Evolutionary conservation across 305 asterid genomes (phyloP).

Genomic region (Fraxinus paxiana): DNA sequence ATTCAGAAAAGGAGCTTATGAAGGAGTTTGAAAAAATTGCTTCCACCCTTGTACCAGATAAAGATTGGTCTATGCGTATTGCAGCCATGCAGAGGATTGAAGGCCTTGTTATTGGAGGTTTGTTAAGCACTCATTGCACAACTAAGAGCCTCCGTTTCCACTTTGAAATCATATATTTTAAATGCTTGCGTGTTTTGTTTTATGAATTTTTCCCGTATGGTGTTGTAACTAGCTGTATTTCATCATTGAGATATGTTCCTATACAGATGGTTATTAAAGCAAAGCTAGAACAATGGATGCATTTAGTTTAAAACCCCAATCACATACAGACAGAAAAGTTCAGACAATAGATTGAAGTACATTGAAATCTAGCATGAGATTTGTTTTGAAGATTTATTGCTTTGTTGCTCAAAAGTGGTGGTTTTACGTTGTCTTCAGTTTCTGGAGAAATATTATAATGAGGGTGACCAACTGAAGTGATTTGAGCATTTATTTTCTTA

Average conservation of each 20-base stretch:
- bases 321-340: background rate
- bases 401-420: background rate
- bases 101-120: slow-evolving; percentile 93
- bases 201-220: background rate
- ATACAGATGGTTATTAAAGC: background rate
- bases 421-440: background rate
- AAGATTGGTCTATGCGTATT: slow-evolving; percentile 95
- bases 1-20: slow-evolving; percentile 86
- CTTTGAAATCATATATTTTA: background rate
- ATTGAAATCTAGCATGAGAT: background rate
- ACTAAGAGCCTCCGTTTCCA: background rate
- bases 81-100: slow-evolving; percentile 97
- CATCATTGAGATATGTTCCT: background rate
- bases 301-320: background rate
- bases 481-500: background rate
- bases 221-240: background rate
- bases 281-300: background rate
- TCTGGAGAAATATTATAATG: slow-evolving; percentile 1
- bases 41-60: slow-evolving; percentile 88
- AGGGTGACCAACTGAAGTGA: background rate
- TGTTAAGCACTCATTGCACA: slow-evolving; percentile 8
- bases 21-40: slow-evolving; percentile 95
- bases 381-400: background rate
- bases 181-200: background rate
- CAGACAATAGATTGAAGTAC: background rate